phyloP scores from a whole-genome alignment of 306 rosid species.

The Gillenia trifoliata region DNA sequence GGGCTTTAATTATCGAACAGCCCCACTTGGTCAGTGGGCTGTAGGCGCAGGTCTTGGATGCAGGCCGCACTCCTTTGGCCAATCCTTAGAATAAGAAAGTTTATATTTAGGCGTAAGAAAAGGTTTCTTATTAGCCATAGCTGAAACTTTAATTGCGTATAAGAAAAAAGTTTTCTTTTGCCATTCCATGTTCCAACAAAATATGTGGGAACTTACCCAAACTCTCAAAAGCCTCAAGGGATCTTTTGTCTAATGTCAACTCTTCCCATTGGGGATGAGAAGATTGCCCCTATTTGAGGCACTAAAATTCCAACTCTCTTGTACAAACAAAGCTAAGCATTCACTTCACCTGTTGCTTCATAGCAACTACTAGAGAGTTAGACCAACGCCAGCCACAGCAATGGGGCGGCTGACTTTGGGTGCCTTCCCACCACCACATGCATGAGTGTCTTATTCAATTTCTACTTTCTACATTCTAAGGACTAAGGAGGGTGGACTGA shows the following conservation, averaged over 20 bases:
- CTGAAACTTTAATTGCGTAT: background rate
- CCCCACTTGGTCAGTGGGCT: background rate
- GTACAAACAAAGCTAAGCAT: background rate
- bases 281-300: background rate
- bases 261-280: background rate
- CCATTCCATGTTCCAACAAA: background rate
- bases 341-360: background rate
- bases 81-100: background rate
- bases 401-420: conserved; percentile 8
- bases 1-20: background rate
- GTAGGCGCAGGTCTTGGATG: background rate
- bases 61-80: background rate
- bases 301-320: background rate
- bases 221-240: background rate
- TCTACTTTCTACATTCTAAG: background rate
- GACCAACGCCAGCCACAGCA: background rate
- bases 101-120: background rate
- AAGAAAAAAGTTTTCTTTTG: background rate
- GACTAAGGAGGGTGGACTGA: background rate
- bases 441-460: background rate
- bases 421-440: background rate
- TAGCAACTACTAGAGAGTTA: background rate
- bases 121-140: background rate
- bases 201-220: background rate
- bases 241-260: conserved; percentile 2